These are phyloP conservation scores for Aspergillus phoenicis DNA, from an alignment of 2,329 filamentous ascomycete genomes.

Conservation along the genomic window DNA sequence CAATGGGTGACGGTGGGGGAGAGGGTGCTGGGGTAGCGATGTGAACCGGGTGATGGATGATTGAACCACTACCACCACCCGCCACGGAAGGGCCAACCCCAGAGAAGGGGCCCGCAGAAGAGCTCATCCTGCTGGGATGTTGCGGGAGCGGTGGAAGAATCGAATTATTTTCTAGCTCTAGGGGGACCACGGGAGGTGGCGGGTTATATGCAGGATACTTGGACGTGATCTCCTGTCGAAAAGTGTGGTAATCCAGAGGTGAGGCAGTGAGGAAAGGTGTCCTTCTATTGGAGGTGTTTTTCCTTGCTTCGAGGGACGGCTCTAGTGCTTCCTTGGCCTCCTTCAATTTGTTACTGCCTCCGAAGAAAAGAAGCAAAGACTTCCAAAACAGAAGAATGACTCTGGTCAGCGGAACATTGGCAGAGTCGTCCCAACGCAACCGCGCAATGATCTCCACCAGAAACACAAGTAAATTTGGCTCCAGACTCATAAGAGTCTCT, in stretches of 20 bases:
- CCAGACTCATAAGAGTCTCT: conserved; percentile 54
- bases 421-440: conserved; percentile 68
- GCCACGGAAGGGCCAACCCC: conserved; percentile 53
- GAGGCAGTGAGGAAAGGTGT: conserved; percentile 88
- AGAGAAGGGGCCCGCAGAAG: conserved; percentile 64
- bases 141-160: conserved; percentile 83
- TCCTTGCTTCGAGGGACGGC: conserved; percentile 53
- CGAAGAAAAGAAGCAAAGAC: conserved; percentile 80
- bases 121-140: conserved; percentile 65
- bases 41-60: conserved; percentile 93
- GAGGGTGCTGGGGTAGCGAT: conserved; percentile 98
- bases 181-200: conserved; percentile 76
- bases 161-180: conserved; percentile 88
- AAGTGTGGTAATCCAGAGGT: conserved; percentile 92
- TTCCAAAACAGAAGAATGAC: conserved; percentile 91
- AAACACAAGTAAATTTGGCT: conserved; percentile 70
- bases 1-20: conserved; percentile 87
- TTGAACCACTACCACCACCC: conserved; percentile 60
- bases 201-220: conserved; percentile 98
- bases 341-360: conserved; percentile 72
- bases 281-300: conserved; percentile 54
- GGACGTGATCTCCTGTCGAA: conserved; percentile 93
- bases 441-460: conserved; percentile 70
- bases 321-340: conserved; percentile 71
- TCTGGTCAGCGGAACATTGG: conserved; percentile 62